Base-by-base conservation (phyloP, 164 flowering plant genomes). In the Dillenia turbinata region DNA sequence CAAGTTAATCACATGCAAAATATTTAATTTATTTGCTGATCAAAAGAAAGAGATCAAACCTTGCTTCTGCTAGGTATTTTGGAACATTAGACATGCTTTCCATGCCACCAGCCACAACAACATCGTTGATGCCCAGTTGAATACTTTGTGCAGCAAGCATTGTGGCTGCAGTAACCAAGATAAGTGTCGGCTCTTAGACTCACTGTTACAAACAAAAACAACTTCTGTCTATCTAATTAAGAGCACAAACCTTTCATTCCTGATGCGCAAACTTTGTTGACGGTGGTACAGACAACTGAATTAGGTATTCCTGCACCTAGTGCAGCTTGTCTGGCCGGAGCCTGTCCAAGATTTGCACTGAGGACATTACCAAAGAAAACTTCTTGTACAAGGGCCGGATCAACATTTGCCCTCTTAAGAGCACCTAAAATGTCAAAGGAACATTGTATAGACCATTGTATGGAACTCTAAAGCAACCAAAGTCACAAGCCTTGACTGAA, bases 271-370 rank as follows among this genome's bases (percentile, higher is more conserved):
- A 90, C 98, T 83, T 90, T 94, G 71, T 94, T 89, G 43, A 94
- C 66, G 14, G 96, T 87, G 48, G 96, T 94, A 78, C 97, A 94
- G 52, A 84, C 66, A 0, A 89, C 98, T 1, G 95, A 82, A 72
- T 81, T 74, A 47, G 96, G 95, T 59, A 94, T 74, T 13, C 98
- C 96, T 1, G 98, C 98, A 57, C 97, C 97, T 53, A 91, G 62
- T 8, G 98, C 97, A 69, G 97, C 98, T 75, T 94, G 98, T 61
- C 96, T 84, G 54, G 98, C 97, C 46, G 98, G 98, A 62, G 98
- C 97, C 70, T 94, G 98, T 40, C 98, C 98, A 60, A 94, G 73
- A 81, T 94, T 94, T 47, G 97, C 98, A 70, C 95, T 87, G 24
- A 94, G 78, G 66, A 94, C 98, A 77, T 94, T 94, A 40, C 98